These are phyloP conservation scores for Zasmidium citrigriseum DNA, from an alignment of 2,329 filamentous ascomycete species.

Conservation along the genomic window DNA sequence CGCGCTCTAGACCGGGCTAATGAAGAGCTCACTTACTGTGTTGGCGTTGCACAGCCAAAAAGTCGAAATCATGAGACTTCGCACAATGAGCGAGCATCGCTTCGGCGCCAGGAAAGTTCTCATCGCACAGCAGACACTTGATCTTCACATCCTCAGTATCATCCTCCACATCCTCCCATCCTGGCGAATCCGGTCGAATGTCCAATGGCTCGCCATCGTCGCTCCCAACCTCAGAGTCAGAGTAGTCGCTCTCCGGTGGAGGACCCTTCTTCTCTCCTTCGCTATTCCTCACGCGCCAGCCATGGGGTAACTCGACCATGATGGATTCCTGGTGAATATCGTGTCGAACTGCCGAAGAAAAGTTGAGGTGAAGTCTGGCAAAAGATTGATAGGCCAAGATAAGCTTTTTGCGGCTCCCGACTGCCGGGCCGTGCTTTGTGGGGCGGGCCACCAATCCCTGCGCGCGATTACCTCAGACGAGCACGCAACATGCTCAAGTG, in stretches of 20 bases:
- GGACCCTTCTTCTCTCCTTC: conserved; percentile 23
- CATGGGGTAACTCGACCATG: conserved; percentile 27
- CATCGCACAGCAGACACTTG: conserved; percentile 43
- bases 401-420: conserved; percentile 13
- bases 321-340: not conserved
- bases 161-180: conserved; percentile 48
- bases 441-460: not conserved
- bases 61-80: conserved; percentile 42
- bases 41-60: conserved; percentile 35
- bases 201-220: conserved; percentile 26
- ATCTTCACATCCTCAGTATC: conserved; percentile 40
- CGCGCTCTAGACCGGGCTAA: too few relatives aligned
- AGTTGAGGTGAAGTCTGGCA: not conserved
- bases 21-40: conserved; percentile 35
- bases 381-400: conserved; percentile 9
- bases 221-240: conserved; percentile 15
- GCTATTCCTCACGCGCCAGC: conserved; percentile 27
- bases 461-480: not conserved
- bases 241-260: conserved; percentile 25
- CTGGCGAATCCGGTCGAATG: conserved; percentile 38
- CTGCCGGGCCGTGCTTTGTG: not conserved
- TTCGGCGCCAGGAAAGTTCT: conserved; percentile 34
- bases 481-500: not conserved
- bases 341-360: not conserved
- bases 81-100: conserved; percentile 42